Percentiles rank a stretch among this genome's conserved stretches.
These are phyloP conservation scores for Linnemannia schmuckeri DNA, from an alignment of 192 early-diverging fungal genomes.

Conservation along the genomic window DNA sequence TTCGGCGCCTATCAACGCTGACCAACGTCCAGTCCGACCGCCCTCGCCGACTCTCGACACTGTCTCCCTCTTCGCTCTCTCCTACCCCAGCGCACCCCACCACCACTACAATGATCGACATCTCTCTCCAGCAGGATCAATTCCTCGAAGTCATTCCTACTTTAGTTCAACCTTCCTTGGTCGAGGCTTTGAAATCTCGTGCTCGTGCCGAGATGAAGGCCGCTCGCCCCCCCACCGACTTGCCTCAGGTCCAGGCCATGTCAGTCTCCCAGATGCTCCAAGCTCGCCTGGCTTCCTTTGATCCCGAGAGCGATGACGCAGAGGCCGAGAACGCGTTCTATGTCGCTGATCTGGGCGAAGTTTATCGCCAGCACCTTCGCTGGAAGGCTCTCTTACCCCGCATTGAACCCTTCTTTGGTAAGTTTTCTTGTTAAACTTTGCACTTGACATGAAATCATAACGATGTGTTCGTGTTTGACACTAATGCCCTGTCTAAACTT, in stretches of 20 bases:
- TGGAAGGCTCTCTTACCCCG: slow-evolving; percentile 88
- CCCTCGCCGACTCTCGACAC: neutral
- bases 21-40: neutral
- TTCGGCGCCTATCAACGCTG: neutral
- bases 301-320: slow-evolving; percentile 53
- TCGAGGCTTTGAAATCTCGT: slow-evolving; percentile 32
- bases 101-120: slow-evolving; percentile 37
- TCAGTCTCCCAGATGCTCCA: slow-evolving; percentile 35
- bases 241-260: slow-evolving; percentile 24
- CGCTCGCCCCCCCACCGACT: neutral
- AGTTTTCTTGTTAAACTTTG: slow-evolving; percentile 15
- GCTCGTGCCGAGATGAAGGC: slow-evolving; percentile 15
- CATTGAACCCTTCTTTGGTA: slow-evolving; percentile 95
- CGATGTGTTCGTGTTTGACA: neutral
- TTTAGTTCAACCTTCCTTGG: slow-evolving; percentile 37
- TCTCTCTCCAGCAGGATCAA: slow-evolving; percentile 44
- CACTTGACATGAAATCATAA: neutral
- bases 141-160: slow-evolving; percentile 38
- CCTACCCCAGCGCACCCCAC: neutral
- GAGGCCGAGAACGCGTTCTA: slow-evolving; percentile 92
- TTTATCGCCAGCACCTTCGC: slow-evolving; percentile 86
- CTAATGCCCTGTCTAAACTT: neutral
- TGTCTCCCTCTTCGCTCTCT: neutral
- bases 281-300: slow-evolving; percentile 27
- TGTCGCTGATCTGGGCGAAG: slow-evolving; percentile 93